Conservation (phyloP, 805 yeast genomes). For the Cyberlindnera bimundalis region DNA sequence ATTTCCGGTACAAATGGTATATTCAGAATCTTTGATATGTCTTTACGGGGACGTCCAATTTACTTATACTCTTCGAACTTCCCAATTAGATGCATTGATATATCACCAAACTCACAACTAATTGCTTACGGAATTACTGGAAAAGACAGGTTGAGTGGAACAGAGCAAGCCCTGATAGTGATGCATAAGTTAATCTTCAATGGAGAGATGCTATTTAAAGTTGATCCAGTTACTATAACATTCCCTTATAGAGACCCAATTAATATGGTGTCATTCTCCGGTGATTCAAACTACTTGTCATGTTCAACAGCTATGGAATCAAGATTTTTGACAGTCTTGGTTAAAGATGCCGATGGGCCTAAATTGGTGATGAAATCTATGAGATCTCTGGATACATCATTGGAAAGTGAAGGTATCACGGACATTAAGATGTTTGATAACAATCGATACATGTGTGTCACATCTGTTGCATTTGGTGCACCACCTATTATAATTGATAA, state of each 20-base stretch:
- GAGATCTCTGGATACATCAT: constrained; percentile 56
- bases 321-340: constrained; percentile 69
- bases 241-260: constrained; percentile 87
- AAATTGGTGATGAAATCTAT: constrained; percentile 66
- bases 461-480: constrained; percentile 60
- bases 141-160: constrained; percentile 60
- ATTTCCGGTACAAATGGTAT: constrained; percentile 72
- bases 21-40: constrained; percentile 60
- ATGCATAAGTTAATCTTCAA: constrained; percentile 40
- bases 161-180: constrained; percentile 74
- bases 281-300: constrained; percentile 63
- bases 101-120: constrained; percentile 59
- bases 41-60: constrained; percentile 54
- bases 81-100: constrained; percentile 75
- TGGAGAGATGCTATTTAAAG: constrained; percentile 28
- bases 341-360: constrained; percentile 61
- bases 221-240: constrained; percentile 67
- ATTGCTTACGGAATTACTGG: constrained; percentile 85
- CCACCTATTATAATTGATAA: constrained; percentile 69
- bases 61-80: constrained; percentile 68
- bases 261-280: constrained; percentile 67
- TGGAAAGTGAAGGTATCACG: constrained; percentile 89
- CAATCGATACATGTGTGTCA: constrained; percentile 51
- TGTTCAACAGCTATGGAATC: constrained; percentile 71
- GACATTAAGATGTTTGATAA: constrained; percentile 71